Conservation (phyloP, 176 grass and related monocot species). For the Alloteropsis semialata region DNA sequence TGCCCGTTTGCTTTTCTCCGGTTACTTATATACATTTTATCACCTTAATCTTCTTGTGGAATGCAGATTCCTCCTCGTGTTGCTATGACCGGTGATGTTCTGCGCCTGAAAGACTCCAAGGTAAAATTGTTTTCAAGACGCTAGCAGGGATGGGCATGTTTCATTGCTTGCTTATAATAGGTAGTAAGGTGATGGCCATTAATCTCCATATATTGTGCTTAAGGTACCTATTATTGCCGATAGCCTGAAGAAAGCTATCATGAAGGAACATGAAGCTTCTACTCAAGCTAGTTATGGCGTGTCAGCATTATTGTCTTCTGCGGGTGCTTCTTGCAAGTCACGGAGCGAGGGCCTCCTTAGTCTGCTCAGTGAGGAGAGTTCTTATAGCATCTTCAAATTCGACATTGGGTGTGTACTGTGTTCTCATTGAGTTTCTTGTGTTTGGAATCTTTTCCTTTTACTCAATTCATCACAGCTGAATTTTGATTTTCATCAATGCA, state of each 20-base stretch:
- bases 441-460: background rate
- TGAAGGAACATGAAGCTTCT: constrained; percentile 54
- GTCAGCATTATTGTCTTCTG: constrained; percentile 63
- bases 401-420: constrained; percentile 53
- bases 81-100: constrained; percentile 83
- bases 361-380: constrained; percentile 60
- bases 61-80: constrained; percentile 68
- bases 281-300: constrained; percentile 59
- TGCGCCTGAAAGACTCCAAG: constrained; percentile 67
- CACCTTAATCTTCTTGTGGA: background rate
- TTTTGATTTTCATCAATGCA: background rate
- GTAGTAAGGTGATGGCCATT: background rate
- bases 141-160: background rate
- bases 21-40: constrained; percentile 1
- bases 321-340: constrained; percentile 45
- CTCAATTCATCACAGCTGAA: no score
- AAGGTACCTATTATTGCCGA: constrained; percentile 64
- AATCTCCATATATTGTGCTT: constrained; percentile 4
- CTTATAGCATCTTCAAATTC: constrained; percentile 84
- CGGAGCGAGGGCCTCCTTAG: constrained; percentile 63
- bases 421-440: background rate
- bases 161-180: background rate
- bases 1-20: background rate
- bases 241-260: constrained; percentile 73
- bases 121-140: constrained; percentile 33